Base-by-base conservation (phyloP, 495 filamentous ascomycete species). In the Hypoxylon lenormandii region DNA sequence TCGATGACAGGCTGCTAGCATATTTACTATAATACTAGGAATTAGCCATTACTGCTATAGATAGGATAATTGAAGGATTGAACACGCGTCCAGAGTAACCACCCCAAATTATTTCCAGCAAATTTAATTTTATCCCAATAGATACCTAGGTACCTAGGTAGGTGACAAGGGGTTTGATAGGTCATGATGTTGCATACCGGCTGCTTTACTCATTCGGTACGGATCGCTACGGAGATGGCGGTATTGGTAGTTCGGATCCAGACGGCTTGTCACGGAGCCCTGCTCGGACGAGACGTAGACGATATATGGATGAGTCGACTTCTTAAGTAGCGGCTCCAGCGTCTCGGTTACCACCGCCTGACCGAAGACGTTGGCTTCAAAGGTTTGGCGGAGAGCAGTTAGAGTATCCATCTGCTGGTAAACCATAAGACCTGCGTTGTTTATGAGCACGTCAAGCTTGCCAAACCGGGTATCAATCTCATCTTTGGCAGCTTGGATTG, bases 151-250 rank as follows among this genome's bases (percentile, higher is more conserved):
- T n/a, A n/a, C 7, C 26, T 7, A 28, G 7, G 26, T 7, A 28
- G 26, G 26, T 28, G 3, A 28, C n/a, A 28, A 3, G 26, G 7
- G 26, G 26, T 28, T 28, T 28, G 26, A 28, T 28, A 28, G 26
- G 7, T 28, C 26, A 28, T 28, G 26, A 28, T 28, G 26, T 28
- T 28, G 7, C 26, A 7, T 28, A 28, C 26, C 47, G 0, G 84
- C 87, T 0, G 84, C 82, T 76, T 90, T 89, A 53, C 79, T 80
- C 60, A 78, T 79, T 12, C 86, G 80, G 68, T 90, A 89, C 1
- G 79, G 74, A 0, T 55, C 78, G 70, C 54, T 68, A 51, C 19
- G 67, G 50, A 48, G 38, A 22, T 16, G 45, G 65, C 18, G 66
- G 59, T 16, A 78, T 66, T 22, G 48, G 75, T 54, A 58, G 10